Evolutionary conservation across 2,329 filamentous ascomycete genomes (phyloP).

Genomic region (Claviceps africana): DNA sequence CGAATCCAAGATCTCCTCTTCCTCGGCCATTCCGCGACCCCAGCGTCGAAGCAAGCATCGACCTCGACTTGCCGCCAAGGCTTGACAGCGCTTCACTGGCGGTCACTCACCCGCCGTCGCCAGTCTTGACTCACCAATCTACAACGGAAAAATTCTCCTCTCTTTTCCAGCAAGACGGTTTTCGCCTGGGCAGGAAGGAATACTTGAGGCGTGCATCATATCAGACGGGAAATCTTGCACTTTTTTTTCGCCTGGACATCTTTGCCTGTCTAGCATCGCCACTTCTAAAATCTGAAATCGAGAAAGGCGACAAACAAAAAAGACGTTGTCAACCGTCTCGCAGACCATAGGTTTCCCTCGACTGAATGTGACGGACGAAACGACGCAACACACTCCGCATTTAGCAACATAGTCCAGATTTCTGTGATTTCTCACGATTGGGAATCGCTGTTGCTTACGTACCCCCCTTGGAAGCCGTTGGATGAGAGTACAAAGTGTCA

Average conservation of each 20-base stretch:
- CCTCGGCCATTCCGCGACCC: constrained; percentile 4
- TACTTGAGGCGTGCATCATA: background rate
- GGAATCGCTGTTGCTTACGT: background rate
- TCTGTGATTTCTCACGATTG: background rate
- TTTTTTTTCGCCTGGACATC: background rate
- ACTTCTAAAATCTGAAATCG: background rate
- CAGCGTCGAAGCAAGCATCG: constrained; percentile 5
- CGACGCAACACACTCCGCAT: background rate
- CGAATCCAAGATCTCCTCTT: constrained; percentile 3
- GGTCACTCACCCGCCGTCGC: background rate
- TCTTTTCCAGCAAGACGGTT: background rate
- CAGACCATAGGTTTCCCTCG: background rate
- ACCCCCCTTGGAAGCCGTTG: background rate
- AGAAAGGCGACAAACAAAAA: background rate
- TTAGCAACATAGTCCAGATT: background rate
- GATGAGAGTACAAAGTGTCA: background rate
- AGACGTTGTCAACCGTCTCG: background rate
- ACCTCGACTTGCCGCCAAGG: background rate
- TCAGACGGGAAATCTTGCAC: background rate
- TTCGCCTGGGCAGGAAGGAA: background rate
- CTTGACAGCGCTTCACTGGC: background rate
- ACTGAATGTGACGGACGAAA: background rate
- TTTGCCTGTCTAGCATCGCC: background rate
- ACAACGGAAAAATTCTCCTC: background rate
- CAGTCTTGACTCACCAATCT: background rate